A percentile compares a stretch with the other conserved stretches of the same genome.
These are phyloP conservation scores for Coemansia sp. DNA, from an alignment of 192 early-diverging fungal genomes.

Conservation along the genomic window DNA sequence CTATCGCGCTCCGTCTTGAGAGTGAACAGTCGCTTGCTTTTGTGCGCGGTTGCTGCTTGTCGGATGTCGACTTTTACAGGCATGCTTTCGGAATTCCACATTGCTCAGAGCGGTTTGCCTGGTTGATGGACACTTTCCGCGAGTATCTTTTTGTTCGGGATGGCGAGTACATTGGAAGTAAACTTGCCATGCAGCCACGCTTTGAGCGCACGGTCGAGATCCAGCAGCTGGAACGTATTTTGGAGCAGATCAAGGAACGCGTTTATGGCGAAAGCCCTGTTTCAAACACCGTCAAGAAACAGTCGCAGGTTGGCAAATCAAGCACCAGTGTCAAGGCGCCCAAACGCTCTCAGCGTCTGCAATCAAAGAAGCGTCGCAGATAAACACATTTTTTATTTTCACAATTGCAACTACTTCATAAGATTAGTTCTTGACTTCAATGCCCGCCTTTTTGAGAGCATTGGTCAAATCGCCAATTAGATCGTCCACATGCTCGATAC, in stretches of 20 bases:
- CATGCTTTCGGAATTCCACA: background rate
- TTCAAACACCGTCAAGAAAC: too few relatives aligned
- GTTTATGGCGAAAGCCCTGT: too few relatives aligned
- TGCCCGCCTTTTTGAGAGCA: conserved; percentile 68
- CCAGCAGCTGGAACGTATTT: background rate
- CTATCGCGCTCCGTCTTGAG: too few relatives aligned
- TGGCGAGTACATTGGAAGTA: conserved; percentile 3
- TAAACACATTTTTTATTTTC: too few relatives aligned
- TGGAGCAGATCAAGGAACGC: background rate
- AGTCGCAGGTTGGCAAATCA: too few relatives aligned
- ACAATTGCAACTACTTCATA: background rate
- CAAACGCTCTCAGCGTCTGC: too few relatives aligned
- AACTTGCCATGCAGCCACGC: background rate
- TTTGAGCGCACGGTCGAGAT: background rate
- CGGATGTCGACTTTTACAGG: background rate
- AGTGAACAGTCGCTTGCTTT: background rate
- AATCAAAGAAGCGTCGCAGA: too few relatives aligned
- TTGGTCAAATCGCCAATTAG: conserved; percentile 75
- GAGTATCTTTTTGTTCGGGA: background rate
- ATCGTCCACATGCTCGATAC: conserved; percentile 93
- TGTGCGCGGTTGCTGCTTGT: background rate
- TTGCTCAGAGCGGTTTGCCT: background rate
- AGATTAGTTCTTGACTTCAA: conserved; percentile 26
- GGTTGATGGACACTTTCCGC: background rate
- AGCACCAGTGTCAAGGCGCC: too few relatives aligned